Percentiles rank a stretch among this genome's conserved stretches.
phyloP scores from a whole-genome alignment of 768 basidiomycete genomes.

The Floccularia luteovirens region DNA sequence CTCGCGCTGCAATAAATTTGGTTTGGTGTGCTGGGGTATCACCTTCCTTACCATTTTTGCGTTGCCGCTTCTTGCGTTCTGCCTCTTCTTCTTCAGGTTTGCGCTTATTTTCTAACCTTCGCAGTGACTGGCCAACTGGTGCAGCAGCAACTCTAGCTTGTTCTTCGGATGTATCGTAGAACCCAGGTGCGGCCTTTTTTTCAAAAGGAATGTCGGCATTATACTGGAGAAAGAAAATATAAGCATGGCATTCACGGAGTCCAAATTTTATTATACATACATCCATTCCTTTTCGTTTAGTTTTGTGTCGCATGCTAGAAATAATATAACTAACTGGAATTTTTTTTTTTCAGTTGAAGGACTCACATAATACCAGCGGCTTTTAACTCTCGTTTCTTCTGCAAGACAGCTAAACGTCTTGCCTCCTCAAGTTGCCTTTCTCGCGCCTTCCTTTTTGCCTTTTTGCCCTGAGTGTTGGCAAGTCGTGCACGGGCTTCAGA shows the following conservation, averaged over 20 bases:
- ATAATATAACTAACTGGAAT: not conserved
- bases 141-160: constrained; percentile 81
- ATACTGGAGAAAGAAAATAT: constrained; percentile 47
- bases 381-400: constrained; percentile 97
- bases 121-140: constrained; percentile 85
- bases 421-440: constrained; percentile 98
- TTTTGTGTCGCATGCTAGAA: constrained; percentile 81
- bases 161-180: constrained; percentile 96
- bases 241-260: no score
- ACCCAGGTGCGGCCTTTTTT: constrained; percentile 91
- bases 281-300: constrained; percentile 97
- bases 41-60: constrained; percentile 63
- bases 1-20: constrained; percentile 94
- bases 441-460: constrained; percentile 97
- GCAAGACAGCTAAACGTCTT: constrained; percentile 84
- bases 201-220: constrained; percentile 99
- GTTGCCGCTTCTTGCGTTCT: constrained; percentile 85
- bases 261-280: constrained; percentile 33
- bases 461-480: constrained; percentile 99
- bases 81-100: constrained; percentile 92
- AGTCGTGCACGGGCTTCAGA: constrained; percentile 97
- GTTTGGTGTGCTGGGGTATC: constrained; percentile 63
- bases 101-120: constrained; percentile 92
- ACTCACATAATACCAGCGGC: constrained; percentile 94
- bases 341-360: no score